Evolutionary conservation across 2,329 filamentous ascomycete species (phyloP), one percentile per base, ranked within the genome.

Genomic region (Diaporthe vexans): DNA sequence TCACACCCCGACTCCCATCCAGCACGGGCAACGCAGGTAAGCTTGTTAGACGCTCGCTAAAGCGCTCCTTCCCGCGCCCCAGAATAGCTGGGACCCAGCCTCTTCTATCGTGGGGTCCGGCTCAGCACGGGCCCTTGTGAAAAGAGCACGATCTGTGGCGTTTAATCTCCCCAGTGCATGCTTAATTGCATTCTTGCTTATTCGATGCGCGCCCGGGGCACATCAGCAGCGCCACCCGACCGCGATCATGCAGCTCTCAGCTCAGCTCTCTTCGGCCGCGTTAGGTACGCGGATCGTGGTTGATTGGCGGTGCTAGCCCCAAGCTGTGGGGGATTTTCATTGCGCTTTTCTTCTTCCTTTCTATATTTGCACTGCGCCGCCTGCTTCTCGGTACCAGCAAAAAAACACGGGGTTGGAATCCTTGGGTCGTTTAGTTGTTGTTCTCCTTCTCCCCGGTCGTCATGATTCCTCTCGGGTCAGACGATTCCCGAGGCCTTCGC

Each of bases 181-280:
- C n/a, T 33, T 61, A 15, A 61, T 26, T 71, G 26, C 68, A 29
- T 15, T 29, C 6, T 43, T 51, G 35, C 57, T 63, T 54, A 40
- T 54, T 26, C 17, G 2, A 15, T 68, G 19, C 6, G 63, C 69
- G 35, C 46, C n/a, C 48, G 48, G 48, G 10, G 10, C 59, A 37
- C 40, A 21, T 19, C 37, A 54, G 69, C 57, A 72, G 57, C 57
- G 69, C 69, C 69, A 58, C 57, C 29, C n/a, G 29, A 43, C 48
- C 35, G 46, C 68, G 33, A 54, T 51, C 56, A 8, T 63, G 46
- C 69, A 63, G 57, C 58, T 68, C 63, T 68, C 63, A 61, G 69
- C 57, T 43, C 29, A 26, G 19, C 33, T 54, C 17, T 19, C 4
- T 57, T n/a, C 15, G 69, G 57, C 57, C 43, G 57, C 69, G 43